Base-by-base conservation (phyloP, 352 stramenopile species). In the Phytopythium vexans region DNA sequence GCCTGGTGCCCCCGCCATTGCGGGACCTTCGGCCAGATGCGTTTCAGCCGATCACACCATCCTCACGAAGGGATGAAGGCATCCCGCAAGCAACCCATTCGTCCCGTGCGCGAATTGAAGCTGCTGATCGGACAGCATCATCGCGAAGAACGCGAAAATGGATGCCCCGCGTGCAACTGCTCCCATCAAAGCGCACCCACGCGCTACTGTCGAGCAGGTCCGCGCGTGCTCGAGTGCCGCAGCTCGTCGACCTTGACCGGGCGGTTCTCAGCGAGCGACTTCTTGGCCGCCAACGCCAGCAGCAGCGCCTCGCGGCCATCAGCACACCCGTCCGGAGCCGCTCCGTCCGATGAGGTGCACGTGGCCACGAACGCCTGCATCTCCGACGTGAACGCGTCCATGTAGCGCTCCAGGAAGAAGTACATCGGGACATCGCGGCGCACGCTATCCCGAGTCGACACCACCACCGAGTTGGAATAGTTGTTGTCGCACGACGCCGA, bases 331-430 rank as follows among this genome's bases (percentile, higher is more conserved):
- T 81, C 74, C 0, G 71, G 74, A 12, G 72, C 54, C 9, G 41
- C 33, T 36, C 56, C 35, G 0, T 44, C 45, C n/a, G 53, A 40
- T 27, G 56, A 40, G 16, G 55, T 58, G 51, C 72, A 71, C 39
- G 68, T 68, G 6, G 52, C 46, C 8, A 81, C 43, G 56, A 86
- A 86, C 49, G 64, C 64, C 51, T 68, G 45, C 59, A 86, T 73
- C 57, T 85, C 74, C 16, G 59, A 49, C 43, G 61, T 43, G 56
- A 61, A 62, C 33, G 90, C 88, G 61, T 96, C 88, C 53, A 90
- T 94, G 72, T 97, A 96, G 41, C 88, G 84, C 46, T 70, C 82
- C 27, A 97, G 74, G 71, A 97, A 97, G 62, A 97, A 97, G 62
- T 97, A 80, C 63, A 91, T 86, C 12, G 88, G 90, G 75, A 97